A percentile compares a stretch with the other conserved stretches of the same genome.
These are phyloP conservation scores for Papiliotrema fonsecae DNA, from an alignment of 1,284 basidiomycete species.

Conservation along the genomic window DNA sequence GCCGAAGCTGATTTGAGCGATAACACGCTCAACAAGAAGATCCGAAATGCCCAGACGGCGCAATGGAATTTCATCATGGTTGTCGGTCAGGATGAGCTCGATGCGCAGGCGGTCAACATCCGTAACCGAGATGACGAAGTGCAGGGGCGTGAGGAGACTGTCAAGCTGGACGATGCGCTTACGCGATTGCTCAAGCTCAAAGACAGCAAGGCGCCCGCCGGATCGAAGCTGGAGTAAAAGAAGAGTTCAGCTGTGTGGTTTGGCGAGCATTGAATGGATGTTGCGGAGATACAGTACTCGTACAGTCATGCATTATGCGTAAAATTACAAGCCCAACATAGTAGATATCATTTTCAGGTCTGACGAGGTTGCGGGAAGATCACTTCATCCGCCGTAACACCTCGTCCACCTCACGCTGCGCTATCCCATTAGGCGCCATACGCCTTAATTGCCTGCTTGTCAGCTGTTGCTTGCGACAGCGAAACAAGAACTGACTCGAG, in stretches of 20 bases:
- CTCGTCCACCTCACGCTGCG: slow-evolving; percentile 70
- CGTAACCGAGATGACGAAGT: slow-evolving; percentile 81
- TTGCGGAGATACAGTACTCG: too few species aligned
- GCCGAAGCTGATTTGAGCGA: slow-evolving; percentile 89
- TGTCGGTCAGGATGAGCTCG: slow-evolving; percentile 88
- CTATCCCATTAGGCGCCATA: slow-evolving; percentile 69
- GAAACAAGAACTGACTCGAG: slow-evolving; percentile 61
- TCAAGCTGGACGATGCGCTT: slow-evolving; percentile 38
- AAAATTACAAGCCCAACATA: too few species aligned
- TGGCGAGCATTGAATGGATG: too few species aligned
- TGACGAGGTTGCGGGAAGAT: too few species aligned
- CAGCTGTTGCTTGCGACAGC: neutral
- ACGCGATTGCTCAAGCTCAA: slow-evolving; percentile 37
- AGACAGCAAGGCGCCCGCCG: slow-evolving; percentile 14
- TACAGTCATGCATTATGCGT: too few species aligned
- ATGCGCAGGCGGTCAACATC: slow-evolving; percentile 82
- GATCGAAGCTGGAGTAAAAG: slow-evolving; percentile 5
- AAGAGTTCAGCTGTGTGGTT: neutral
- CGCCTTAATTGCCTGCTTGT: slow-evolving; percentile 60
- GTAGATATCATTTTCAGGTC: too few species aligned
- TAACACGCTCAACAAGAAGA: slow-evolving; percentile 95
- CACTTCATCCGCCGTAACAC: slow-evolving; percentile 45
- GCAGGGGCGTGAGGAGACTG: slow-evolving; percentile 45
- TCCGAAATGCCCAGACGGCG: slow-evolving; percentile 83
- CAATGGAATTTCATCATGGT: slow-evolving; percentile 98